Percentiles rank a stretch among this genome's conserved stretches.
Evolutionary conservation across 2,329 filamentous ascomycete genomes (phyloP).

Genomic region (Venturia oleaginea): DNA sequence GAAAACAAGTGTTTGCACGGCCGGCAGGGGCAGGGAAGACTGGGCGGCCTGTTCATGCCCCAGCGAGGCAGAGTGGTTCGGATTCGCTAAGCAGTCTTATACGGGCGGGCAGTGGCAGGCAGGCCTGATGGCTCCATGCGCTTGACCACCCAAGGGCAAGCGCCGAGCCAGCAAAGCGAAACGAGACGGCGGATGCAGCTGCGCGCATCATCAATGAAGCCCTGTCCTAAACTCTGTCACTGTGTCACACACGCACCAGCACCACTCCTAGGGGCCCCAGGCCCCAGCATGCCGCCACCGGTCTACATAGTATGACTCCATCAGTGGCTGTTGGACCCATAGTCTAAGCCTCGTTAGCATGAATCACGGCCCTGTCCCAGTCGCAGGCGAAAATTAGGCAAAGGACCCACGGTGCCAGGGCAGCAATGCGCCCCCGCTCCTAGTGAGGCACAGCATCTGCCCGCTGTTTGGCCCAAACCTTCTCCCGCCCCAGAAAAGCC

Average conservation of each 20-base stretch:
- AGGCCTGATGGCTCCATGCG: background rate
- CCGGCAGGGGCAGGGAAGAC: background rate
- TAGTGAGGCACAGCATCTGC: background rate
- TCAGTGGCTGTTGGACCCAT: background rate
- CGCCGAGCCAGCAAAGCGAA: constrained; percentile 4
- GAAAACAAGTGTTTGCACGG: background rate
- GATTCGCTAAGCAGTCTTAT: background rate
- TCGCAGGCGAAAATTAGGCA: constrained; percentile 6
- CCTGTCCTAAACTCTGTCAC: background rate
- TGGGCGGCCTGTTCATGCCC: background rate
- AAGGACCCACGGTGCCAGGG: constrained; percentile 4
- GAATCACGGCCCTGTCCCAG: constrained; percentile 6
- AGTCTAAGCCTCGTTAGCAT: constrained; percentile 9
- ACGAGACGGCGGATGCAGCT: constrained; percentile 9
- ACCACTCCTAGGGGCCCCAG: too few species aligned
- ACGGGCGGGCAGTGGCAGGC: background rate
- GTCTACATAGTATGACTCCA: too few species aligned
- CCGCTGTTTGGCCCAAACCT: constrained; percentile 4
- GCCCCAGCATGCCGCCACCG: background rate
- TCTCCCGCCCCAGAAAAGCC: constrained; percentile 1
- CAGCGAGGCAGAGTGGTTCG: background rate
- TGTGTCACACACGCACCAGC: background rate
- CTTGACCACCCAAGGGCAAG: background rate
- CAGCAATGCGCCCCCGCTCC: constrained; percentile 5
- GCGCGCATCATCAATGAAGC: background rate